Evolutionary conservation across 768 basidiomycete species (phyloP), one percentile per base, ranked within the genome.

Genomic region (Leccinum variicolor): DNA sequence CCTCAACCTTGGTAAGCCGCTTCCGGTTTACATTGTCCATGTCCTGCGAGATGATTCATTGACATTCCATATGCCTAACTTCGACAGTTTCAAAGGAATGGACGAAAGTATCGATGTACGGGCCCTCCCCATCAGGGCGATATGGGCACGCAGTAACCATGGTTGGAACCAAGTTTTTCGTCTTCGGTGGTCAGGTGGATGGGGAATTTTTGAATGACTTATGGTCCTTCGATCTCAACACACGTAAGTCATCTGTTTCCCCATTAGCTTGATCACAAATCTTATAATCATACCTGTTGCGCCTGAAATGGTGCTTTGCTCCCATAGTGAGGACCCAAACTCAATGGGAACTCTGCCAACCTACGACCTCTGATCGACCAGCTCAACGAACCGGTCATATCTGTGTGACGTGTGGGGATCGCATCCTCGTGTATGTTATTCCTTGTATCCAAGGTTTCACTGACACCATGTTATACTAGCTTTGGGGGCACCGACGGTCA

Each of bases 401-500:
- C 59, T 90, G 90, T 68, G 81, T 97, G 41, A 86, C 93, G 4
- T 80, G 82, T 65, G 87, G 86, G 52, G 91, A 95, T 68, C 87
- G 86, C 59, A 83, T 98, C 55, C 85, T 93, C 65, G 77, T 97
- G 89, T 93, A 74, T 53, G 88, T 78, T 49, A 31, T 54, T 66
- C 52, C 53, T 56, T 58, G n/a, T 53, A 59, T 65, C 58, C 58
- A 33, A 9, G 14, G 36, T 57, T 58, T 66, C 9, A 59, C 62
- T 65, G n/a, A 57, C 48, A 45, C 51, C n/a, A 25, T 54, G n/a
- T 51, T 60, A 31, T 54, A 10, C 39, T 54, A 95, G 92, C 51
- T 98, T 99, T 64, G 97, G 97, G 31, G 97, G 97, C 49, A 99
- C 97, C 13, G 97, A 99, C 69, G 95, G 95, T n/a, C 86, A 89